phyloP scores from a whole-genome alignment of 1,284 basidiomycete species.

The Boletellus deceptivus region DNA sequence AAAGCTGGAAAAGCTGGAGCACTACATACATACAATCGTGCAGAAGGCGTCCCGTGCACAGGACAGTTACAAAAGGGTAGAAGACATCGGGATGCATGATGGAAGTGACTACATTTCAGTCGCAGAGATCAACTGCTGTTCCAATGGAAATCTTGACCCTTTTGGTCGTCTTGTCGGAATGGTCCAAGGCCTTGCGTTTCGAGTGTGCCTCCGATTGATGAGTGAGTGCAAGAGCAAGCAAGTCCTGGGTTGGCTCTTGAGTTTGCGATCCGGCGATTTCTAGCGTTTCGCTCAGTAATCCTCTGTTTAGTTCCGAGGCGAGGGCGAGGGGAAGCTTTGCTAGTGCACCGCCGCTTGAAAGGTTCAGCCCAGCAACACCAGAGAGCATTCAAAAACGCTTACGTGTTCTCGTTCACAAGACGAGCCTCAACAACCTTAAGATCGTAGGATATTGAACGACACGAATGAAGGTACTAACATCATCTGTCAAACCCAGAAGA shows the following conservation, averaged over 20 bases:
- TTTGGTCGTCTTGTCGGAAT: constrained; percentile 39
- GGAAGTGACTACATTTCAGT: constrained; percentile 32
- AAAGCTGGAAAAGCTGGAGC: neutral
- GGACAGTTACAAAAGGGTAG: neutral
- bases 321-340: neutral
- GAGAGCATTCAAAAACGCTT: neutral
- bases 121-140: constrained; percentile 55
- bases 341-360: constrained; percentile 3
- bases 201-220: constrained; percentile 16
- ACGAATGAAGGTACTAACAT: constrained; percentile 40
- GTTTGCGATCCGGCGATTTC: constrained; percentile 41
- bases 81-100: neutral
- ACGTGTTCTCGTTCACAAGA: constrained; percentile 30
- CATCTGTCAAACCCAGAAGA: constrained; percentile 54
- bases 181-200: constrained; percentile 33
- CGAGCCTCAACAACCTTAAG: constrained; percentile 10
- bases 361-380: neutral
- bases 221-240: constrained; percentile 5
- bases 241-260: constrained; percentile 50
- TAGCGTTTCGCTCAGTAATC: constrained; percentile 2
- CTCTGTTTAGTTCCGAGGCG: neutral
- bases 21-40: neutral
- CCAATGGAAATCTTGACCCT: constrained; percentile 57
- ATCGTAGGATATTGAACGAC: neutral
- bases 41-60: neutral